Base-by-base conservation (phyloP, 202 grass and related monocot species). In the Panicum hallii region DNA sequence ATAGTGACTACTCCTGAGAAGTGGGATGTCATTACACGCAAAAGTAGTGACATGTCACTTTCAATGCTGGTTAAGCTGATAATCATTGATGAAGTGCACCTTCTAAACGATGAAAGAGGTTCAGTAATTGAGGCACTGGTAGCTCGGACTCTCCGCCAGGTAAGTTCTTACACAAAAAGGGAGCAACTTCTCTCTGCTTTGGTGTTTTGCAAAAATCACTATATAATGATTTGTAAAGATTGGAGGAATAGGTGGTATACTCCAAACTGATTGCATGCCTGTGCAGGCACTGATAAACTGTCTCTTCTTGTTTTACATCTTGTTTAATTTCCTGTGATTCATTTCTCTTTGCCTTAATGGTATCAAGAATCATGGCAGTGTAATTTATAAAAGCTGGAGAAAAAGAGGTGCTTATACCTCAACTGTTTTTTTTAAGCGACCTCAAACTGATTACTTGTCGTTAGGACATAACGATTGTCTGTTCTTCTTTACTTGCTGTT, bases 1-100 rank as follows among this genome's bases (percentile, higher is more conserved):
- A 98, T 98, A 88, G 95, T 98, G 66, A 98, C 95, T 53, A 98
- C 95, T 78, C 95, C 95, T 83, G 95, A 98, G 81, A 98, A 98
- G 62, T 98, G 93, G 93, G 95, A 98, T 83, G 95, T 98, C 48
- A 98, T 98, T 87, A 98, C 95, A 76, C 93, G 95, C 78, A 98
- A 98, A 93, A 98, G 95, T 91, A 98, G 93, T 76, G 95, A 98
- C 76, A 98, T 98, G 95, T 91, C 96, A 66, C 82, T 98, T 79
- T 98, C 96, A 41, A 98, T 98, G 96, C 82, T 98, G 74, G 96
- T 98, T 43, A 98, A 98, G 77, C 81, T 98, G 52, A 79, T 98
- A 84, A 98, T 98, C 66, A 98, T 98, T 89, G 96, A 98, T 86
- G 96, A 98, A 90, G 93, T 95, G 57, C 96, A 98, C 71, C 90